A percentile compares a stretch with the other conserved stretches of the same genome.
These are phyloP conservation scores for Leishmania tropica DNA, from an alignment of 208 protist species.

Conservation along the genomic window DNA sequence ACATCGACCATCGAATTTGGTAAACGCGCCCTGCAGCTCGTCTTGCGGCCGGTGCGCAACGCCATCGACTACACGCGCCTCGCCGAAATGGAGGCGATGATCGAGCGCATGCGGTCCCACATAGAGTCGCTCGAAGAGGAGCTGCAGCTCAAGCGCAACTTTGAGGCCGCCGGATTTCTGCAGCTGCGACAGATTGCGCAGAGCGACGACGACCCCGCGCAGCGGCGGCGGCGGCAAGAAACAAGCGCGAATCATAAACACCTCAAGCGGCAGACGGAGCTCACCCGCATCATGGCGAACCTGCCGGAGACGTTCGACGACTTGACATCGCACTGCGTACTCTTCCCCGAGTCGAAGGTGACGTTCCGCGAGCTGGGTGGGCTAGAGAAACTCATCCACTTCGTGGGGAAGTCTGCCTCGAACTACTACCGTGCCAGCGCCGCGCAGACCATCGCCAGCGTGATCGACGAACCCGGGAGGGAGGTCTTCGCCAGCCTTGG, in stretches of 20 bases:
- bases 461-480: conserved; percentile 84
- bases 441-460: conserved; percentile 87
- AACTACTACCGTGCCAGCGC: conserved; percentile 89
- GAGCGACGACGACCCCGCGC: conserved; percentile 29
- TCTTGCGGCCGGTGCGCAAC: conserved; percentile 87
- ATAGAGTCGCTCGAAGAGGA: conserved; percentile 83
- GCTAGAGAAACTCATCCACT: conserved; percentile 80
- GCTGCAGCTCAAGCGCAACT: conserved; percentile 62
- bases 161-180: conserved; percentile 73
- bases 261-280: conserved; percentile 86
- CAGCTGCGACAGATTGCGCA: conserved; percentile 81
- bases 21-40: conserved; percentile 86
- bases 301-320: conserved; percentile 92
- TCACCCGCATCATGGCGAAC: conserved; percentile 88
- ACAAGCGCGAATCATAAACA: conserved; percentile 38
- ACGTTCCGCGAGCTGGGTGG: conserved; percentile 86
- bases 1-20: conserved; percentile 92
- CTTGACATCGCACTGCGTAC: conserved; percentile 89
- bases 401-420: conserved; percentile 79
- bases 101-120: conserved; percentile 91
- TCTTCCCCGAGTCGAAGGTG: conserved; percentile 84
- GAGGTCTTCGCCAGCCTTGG: conserved; percentile 60
- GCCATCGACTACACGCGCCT: conserved; percentile 92
- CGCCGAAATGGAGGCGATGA: conserved; percentile 94
- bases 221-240: conserved; percentile 18